phyloP scores from a whole-genome alignment of 192 early-diverging fungal species.

The Umbelopsis sp. region DNA sequence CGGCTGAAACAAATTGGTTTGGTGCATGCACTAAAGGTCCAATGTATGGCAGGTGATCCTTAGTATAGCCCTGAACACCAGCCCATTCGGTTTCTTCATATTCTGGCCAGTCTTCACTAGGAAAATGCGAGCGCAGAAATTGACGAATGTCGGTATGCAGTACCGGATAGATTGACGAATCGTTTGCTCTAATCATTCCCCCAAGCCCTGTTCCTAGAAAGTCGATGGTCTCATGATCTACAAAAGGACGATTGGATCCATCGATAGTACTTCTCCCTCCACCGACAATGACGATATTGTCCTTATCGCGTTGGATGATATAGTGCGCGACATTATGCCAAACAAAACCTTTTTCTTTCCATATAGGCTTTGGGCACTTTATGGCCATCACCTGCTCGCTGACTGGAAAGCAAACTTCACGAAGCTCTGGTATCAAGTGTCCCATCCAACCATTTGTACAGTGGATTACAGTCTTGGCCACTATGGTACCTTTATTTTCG shows the following conservation, averaged over 20 bases:
- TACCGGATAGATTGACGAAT: conserved; percentile 3
- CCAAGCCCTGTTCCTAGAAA: neutral
- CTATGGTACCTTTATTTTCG: neutral
- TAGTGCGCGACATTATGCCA: conserved; percentile 15
- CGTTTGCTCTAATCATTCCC: neutral
- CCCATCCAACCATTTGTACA: conserved; percentile 15
- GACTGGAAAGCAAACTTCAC: neutral
- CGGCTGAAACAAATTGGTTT: neutral
- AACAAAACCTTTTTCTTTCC: conserved; percentile 9
- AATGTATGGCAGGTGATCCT: conserved; percentile 7
- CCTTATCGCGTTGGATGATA: conserved; percentile 6
- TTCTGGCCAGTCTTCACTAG: neutral
- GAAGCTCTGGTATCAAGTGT: neutral
- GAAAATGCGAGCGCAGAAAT: conserved; percentile 11
- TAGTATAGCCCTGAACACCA: conserved; percentile 7
- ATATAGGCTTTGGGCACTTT: neutral
- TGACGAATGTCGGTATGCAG: conserved; percentile 12
- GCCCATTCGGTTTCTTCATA: conserved; percentile 12
- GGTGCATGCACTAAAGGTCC: neutral
- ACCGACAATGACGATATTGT: conserved; percentile 8
- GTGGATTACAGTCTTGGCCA: neutral
- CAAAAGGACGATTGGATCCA: conserved; percentile 3
- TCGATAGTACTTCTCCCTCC: neutral
- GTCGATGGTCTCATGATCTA: neutral
- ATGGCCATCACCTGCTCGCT: conserved; percentile 9